Percentiles rank a stretch among this genome's conserved stretches.
These are phyloP conservation scores for Solanum ahanhuiri DNA, from an alignment of 257 asterid genomes.

Conservation along the genomic window DNA sequence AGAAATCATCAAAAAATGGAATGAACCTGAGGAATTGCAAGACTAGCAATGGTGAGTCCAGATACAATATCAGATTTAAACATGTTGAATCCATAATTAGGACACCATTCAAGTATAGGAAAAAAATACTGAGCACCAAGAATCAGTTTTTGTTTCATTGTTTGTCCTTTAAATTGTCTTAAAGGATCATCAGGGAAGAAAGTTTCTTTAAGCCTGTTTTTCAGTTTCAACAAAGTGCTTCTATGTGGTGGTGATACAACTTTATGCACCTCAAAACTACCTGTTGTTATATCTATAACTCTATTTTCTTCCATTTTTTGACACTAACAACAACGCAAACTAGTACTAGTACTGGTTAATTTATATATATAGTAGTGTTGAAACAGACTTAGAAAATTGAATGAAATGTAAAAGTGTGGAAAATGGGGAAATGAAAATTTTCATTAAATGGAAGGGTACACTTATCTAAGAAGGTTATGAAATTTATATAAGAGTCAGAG, in stretches of 20 bases:
- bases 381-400: conserved; percentile 1
- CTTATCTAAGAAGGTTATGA: conserved; percentile 22
- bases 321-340: background rate
- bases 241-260: conserved; percentile 63
- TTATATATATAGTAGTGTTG: background rate
- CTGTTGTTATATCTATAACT: conserved; percentile 10
- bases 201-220: conserved; percentile 55
- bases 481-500: conserved; percentile 1
- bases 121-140: conserved; percentile 63
- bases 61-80: conserved; percentile 77
- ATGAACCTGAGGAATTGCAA: conserved; percentile 79
- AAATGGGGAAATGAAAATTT: background rate
- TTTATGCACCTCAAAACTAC: conserved; percentile 41
- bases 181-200: conserved; percentile 83
- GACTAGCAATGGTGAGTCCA: conserved; percentile 93
- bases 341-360: background rate
- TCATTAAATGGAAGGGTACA: conserved; percentile 11
- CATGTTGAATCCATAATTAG: conserved; percentile 37
- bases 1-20: background rate
- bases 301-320: conserved; percentile 17
- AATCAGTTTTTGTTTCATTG: conserved; percentile 21
- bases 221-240: conserved; percentile 40
- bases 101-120: conserved; percentile 79
- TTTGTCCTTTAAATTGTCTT: conserved; percentile 58
- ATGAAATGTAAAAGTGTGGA: background rate